Base-by-base conservation (phyloP, 2,329 filamentous ascomycete species). In the Colletotrichum liaoningense region DNA sequence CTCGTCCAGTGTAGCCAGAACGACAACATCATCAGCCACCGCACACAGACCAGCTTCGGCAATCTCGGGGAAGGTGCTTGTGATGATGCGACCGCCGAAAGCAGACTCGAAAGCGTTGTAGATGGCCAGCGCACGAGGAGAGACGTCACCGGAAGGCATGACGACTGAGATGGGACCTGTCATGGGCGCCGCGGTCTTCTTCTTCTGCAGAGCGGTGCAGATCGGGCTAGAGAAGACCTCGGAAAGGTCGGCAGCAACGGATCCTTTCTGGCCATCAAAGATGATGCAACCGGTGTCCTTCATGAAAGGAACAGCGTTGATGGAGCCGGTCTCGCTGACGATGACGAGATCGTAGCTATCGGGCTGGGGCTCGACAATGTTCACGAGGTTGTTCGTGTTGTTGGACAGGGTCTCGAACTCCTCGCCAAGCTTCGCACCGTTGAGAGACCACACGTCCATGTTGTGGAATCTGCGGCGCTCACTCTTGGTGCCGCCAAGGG, bases 401-500 rank as follows among this genome's bases (percentile, higher is more conserved):
- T 49, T 49, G 72, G 16, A 67, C 5, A 77, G 33, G 19, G 67
- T 56, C 35, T 69, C 69, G 16, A 72, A 71, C 14, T 74, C 67
- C 24, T 73, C 75, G 12, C 52, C 57, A 7, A 75, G 59, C 38
- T 56, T 69, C n/a, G 46, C 63, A 12, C 73, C 73, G 3, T 63
- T 63, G 1, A 71, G 64, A n/a, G 75, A 77, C 69, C 75, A 77
- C 16, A 76, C 63, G 59, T 77, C 74, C 22, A 77, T 65, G 49
- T 74, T 63, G 24, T 55, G 66, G 69, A 77, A 77, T 49, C 76
- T 76, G 9, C 76, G 71, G 6, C 75, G 75, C 66, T 78, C 72
- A 11, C 68, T 67, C 57, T 75, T 76, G 5, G 52, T 54, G 30
- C 73, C 68, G 11, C 76, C 75, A 16, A 78, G 76, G 19, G 60